These are phyloP conservation scores for Tetrahymena borealis DNA, from an alignment of 73 alveolate species.

Conservation along the genomic window DNA sequence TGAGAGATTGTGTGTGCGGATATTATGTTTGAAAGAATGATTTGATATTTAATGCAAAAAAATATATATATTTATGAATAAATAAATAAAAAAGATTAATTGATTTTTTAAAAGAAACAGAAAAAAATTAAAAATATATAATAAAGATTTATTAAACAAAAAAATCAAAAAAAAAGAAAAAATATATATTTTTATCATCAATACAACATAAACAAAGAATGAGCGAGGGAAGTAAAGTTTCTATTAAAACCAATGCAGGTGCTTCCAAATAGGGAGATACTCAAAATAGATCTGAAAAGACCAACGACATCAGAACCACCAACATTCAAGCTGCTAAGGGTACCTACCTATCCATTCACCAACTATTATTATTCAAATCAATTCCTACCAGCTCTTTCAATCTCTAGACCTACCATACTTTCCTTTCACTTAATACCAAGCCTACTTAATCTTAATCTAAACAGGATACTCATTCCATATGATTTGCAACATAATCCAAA, in stretches of 20 bases:
- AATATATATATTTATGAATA: background rate
- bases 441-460: too few relatives aligned
- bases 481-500: too few relatives aligned
- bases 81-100: background rate
- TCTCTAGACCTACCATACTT: background rate
- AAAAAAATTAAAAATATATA: background rate
- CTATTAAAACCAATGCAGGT: background rate
- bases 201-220: background rate
- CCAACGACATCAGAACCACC: constrained; percentile 34
- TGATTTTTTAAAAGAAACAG: background rate
- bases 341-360: too few relatives aligned
- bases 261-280: background rate
- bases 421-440: too few relatives aligned
- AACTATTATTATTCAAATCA: background rate
- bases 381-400: background rate
- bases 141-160: background rate
- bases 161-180: background rate
- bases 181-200: background rate
- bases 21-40: background rate
- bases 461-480: too few relatives aligned
- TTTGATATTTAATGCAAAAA: background rate
- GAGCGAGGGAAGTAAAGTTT: background rate
- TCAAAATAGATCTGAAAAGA: constrained; percentile 34
- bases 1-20: background rate
- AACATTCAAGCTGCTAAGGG: constrained; percentile 47